Base-by-base conservation (phyloP, 768 basidiomycete species). In the Neoboletus brunneissimus region DNA sequence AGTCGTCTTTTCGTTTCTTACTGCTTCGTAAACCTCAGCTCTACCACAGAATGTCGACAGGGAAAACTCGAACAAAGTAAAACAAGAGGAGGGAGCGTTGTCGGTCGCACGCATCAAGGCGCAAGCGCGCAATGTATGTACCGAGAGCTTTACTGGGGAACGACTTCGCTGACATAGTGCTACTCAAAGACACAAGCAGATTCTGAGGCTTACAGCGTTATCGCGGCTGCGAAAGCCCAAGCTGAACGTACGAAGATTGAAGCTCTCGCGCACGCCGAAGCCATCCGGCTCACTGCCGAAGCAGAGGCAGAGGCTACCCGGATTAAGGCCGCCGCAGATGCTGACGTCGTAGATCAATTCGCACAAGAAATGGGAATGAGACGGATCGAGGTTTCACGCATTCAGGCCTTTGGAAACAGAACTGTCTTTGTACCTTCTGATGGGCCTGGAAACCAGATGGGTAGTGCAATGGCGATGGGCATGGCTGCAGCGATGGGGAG, bases 61-160 rank as follows among this genome's bases (percentile, higher is more conserved):
- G 53, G 91, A 92, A 72, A 93, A 93, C 66, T 87, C 86, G 73
- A 93, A 92, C 73, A 87, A 87, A 68, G 86, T 91, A 64, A 92
- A 91, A 72, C 86, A 89, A 63, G 88, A 92, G 69, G 84, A 93
- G 71, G 91, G 90, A 62, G 78, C 86, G 16, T 79, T 92, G 48
- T 75, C 85, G 11, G 91, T 92, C 12, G 85, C 89, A 18, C 82
- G 81, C 43, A 89, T 92, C 75, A 88, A 85, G 64, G 88, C 87
- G 1, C 79, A 88, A 68, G 59, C 82, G 6, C 81, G 77, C 43
- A 79, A 79, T 54, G 80, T 81, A 59, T 46, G 75, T 68, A 18
- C 13, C 4, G 1, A 25, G 8, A 4, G 2, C 37, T 35, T 45
- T 29, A 2, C 22, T 32, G 35, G 20, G 15, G 45, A 40, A 45